Base-by-base conservation (phyloP, 192 early-diverging fungal genomes). In the Podila horticola region DNA sequence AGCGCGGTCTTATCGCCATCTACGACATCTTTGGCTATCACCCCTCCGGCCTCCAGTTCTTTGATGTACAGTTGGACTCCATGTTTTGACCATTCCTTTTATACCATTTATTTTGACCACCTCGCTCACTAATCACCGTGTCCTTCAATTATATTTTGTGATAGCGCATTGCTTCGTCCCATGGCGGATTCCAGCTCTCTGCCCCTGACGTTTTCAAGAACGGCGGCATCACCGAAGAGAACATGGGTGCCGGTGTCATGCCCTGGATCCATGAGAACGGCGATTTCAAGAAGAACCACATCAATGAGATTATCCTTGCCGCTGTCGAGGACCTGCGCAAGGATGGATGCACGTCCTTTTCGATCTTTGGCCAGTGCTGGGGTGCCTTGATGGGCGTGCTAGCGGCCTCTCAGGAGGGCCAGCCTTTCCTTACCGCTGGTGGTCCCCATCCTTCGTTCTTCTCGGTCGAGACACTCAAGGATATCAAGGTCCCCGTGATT, bases 341-440 rank as follows among this genome's bases (percentile, higher is more conserved):
- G 36, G 67, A 81, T 10, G 86, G 86, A 71, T 84, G 84, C 52
- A 69, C 69, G 12, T 66, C 82, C 10, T 83, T 88, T 49, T 89
- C 89, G 29, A 48, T 89, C 10, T 68, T 91, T 64, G 93, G 92
- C 9, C 90, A 93, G 74, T 93, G 92, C 86, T 93, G 93, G 92
- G 92, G 93, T 50, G 88, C 84, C 12, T 83, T 89, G 64, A 86
- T 92, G 64, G 76, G 88, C 19, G 83, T 85, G 6, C 59, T 84
- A 36, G 86, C 86, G 36, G 74, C 83, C 28, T 84, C 83, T 5
- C 73, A 84, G 48, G 84, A 87, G 34, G 71, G 67, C 7, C 67
- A 74, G 3, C 89, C 86, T 11, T 83, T 89, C 52, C 66, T 72
- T 17, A 83, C 88, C 5, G 67, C 88, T 10, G 88, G 89, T 2